Percentiles rank a stretch among this genome's conserved stretches.
These are phyloP conservation scores for Verticillium klebahnii DNA, from an alignment of 2,329 filamentous ascomycete genomes.

Conservation along the genomic window DNA sequence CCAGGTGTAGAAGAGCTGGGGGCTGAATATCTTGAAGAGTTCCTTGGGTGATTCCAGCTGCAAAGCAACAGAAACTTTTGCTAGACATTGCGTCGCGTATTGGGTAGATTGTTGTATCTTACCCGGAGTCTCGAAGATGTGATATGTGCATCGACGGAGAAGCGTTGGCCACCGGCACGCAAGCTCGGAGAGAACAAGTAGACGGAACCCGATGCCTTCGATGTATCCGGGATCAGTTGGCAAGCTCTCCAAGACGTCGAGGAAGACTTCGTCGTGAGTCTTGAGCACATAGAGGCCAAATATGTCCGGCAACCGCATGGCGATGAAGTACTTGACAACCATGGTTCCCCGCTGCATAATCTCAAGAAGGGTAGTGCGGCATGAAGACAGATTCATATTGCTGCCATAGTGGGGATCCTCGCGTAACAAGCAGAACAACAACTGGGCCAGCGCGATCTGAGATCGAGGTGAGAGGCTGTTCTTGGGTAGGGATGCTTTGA, in stretches of 20 bases:
- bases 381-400: conserved; percentile 50
- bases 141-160: conserved; percentile 81
- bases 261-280: conserved; percentile 77
- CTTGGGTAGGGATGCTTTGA: conserved; percentile 60
- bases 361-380: conserved; percentile 67
- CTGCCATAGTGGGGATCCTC: conserved; percentile 63
- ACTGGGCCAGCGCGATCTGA: conserved; percentile 59
- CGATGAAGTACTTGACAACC: conserved; percentile 71
- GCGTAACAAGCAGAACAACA: conserved; percentile 68
- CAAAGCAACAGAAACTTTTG: conserved; percentile 60
- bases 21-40: conserved; percentile 78
- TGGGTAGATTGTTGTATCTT: conserved; percentile 58
- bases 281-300: conserved; percentile 81
- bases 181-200: conserved; percentile 71
- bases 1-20: conserved; percentile 91
- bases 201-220: conserved; percentile 81
- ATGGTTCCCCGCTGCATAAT: conserved; percentile 65
- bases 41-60: conserved; percentile 60
- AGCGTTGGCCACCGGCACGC: conserved; percentile 83
- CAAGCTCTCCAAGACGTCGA: conserved; percentile 77
- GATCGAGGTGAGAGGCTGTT: conserved; percentile 66
- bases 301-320: conserved; percentile 63
- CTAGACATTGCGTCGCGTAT: conserved; percentile 71
- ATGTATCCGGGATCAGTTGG: conserved; percentile 65
- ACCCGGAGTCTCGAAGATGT: conserved; percentile 87